Percentiles rank a stretch among this genome's conserved stretches.
These are phyloP conservation scores for Naegleria fowleri DNA, from an alignment of 208 protist species.

Conservation along the genomic window DNA sequence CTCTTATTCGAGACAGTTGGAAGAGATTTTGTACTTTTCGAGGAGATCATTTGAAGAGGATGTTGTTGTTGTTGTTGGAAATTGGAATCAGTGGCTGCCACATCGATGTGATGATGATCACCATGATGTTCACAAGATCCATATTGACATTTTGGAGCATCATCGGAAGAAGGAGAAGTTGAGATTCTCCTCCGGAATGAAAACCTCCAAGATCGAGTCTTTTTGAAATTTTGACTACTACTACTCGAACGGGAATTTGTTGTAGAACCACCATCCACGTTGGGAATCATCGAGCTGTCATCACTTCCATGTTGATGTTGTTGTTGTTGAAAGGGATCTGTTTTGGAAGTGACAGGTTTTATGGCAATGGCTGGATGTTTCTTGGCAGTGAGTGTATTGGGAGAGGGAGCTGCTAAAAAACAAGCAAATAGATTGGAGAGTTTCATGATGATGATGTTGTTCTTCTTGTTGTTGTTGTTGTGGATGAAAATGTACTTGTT, in stretches of 20 bases:
- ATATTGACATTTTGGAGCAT: no score
- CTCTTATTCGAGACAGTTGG: background rate
- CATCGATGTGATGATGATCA: no score
- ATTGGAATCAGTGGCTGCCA: no score
- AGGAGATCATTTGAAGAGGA: background rate
- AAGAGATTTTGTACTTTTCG: background rate
- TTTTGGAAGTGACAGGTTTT: background rate
- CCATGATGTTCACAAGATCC: no score
- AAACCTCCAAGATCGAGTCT: background rate
- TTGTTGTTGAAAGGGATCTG: background rate
- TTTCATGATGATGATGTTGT: background rate
- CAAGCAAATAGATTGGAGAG: background rate
- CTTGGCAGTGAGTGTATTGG: background rate
- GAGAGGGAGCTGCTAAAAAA: background rate
- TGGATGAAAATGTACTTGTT: no score
- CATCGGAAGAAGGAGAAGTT: background rate
- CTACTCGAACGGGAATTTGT: background rate
- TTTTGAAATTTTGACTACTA: background rate
- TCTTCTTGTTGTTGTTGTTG: no score
- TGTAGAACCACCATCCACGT: no score
- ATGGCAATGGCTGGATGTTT: background rate
- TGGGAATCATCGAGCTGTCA: no score
- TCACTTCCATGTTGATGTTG: no score
- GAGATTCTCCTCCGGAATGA: background rate
- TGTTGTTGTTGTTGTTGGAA: no score